Percentiles rank a stretch among this genome's conserved stretches.
phyloP scores from a whole-genome alignment of 1,284 basidiomycete genomes.

The Fomitopsis schrenkii region DNA sequence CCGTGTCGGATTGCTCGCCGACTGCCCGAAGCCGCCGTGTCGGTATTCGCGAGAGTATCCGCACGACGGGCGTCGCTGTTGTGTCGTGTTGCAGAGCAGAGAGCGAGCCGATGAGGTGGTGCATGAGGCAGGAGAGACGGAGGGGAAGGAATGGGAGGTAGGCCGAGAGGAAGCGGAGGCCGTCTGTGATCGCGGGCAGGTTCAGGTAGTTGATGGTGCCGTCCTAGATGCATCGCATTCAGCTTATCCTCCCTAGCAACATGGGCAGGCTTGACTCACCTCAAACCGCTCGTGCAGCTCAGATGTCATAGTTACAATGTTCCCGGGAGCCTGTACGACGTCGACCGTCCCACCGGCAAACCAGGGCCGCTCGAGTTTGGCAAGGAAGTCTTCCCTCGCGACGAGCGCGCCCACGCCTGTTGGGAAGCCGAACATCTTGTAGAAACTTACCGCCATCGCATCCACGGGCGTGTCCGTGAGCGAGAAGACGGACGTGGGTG shows the following conservation, averaged over 20 bases:
- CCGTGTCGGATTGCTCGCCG: conserved; percentile 64
- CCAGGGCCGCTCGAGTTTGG: conserved; percentile 65
- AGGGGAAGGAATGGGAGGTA: conserved; percentile 76
- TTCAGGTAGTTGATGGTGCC: conserved; percentile 80
- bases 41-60: conserved; percentile 60
- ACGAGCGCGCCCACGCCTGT: conserved; percentile 81
- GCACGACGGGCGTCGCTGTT: conserved; percentile 53
- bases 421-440: conserved; percentile 88
- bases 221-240: conserved; percentile 43
- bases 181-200: conserved; percentile 70
- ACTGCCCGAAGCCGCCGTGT: conserved; percentile 44
- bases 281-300: conserved; percentile 71
- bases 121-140: conserved; percentile 60
- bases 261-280: conserved; percentile 35
- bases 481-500: conserved; percentile 65
- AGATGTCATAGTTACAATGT: conserved; percentile 55
- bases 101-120: conserved; percentile 49
- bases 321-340: conserved; percentile 75
- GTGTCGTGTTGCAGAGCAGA: conserved; percentile 53
- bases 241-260: background rate
- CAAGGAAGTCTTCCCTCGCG: conserved; percentile 64
- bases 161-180: conserved; percentile 67
- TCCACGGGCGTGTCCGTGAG: conserved; percentile 64
- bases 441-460: conserved; percentile 80
- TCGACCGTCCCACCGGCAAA: conserved; percentile 82